Conservation (phyloP, 441 rosid species). For the Euphorbia celastroides region DNA sequence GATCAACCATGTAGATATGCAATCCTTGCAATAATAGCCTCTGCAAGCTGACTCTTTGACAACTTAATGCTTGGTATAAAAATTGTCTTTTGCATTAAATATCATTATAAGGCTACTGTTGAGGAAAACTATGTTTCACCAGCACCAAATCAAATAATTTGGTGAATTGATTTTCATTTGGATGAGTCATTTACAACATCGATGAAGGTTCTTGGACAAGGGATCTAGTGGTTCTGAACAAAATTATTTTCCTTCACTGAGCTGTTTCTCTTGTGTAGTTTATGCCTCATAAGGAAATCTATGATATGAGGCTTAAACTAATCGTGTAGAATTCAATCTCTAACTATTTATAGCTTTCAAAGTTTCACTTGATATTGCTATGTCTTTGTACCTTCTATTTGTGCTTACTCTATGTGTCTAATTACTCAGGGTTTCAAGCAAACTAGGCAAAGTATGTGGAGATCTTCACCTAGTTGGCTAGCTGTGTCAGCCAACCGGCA, state of each 20-base stretch:
- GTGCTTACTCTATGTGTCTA: background rate
- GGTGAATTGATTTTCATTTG: background rate
- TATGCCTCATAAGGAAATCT: background rate
- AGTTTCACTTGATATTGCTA: background rate
- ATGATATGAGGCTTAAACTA: too few species aligned
- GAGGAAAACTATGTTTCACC: background rate
- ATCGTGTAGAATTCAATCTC: too few species aligned
- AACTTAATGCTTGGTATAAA: background rate
- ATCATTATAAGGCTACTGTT: background rate
- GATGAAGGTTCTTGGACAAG: background rate
- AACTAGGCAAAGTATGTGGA: constrained; percentile 79
- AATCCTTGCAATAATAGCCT: constrained; percentile 1
- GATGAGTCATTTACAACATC: background rate
- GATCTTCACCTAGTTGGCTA: constrained; percentile 64
- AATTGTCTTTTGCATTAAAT: background rate
- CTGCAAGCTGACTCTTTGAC: background rate
- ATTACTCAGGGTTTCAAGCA: constrained; percentile 68
- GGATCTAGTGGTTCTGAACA: background rate
- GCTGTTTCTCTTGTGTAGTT: background rate
- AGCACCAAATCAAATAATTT: background rate
- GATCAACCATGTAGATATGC: background rate
- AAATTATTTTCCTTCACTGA: background rate
- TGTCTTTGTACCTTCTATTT: background rate
- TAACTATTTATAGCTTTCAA: too few species aligned
- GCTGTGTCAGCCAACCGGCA: constrained; percentile 82